These are phyloP conservation scores for Sanghuangporus weigelae DNA, from an alignment of 1,284 basidiomycete genomes.

Conservation along the genomic window DNA sequence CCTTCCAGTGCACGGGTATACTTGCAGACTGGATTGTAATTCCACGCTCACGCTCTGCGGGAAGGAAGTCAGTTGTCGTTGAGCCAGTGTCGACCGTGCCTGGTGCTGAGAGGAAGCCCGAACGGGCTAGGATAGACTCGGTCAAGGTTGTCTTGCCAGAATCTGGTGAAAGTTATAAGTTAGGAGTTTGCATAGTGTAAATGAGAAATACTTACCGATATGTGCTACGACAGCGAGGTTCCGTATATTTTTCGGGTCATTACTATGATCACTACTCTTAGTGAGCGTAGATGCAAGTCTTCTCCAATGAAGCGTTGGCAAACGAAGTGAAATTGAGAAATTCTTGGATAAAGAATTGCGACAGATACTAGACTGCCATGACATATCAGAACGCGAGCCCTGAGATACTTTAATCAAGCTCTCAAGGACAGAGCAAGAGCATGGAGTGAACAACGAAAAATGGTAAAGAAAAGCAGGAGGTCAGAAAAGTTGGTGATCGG, in stretches of 20 bases:
- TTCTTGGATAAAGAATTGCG: background rate
- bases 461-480: background rate
- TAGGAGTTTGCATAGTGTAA: conserved; percentile 17
- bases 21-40: conserved; percentile 92
- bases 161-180: conserved; percentile 42
- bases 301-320: background rate
- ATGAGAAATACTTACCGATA: conserved; percentile 51
- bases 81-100: conserved; percentile 88
- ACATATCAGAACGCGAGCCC: background rate
- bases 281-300: background rate
- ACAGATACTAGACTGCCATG: background rate
- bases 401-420: background rate
- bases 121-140: conserved; percentile 78
- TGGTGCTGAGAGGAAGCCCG: conserved; percentile 65
- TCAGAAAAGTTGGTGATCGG: background rate
- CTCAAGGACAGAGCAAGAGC: background rate
- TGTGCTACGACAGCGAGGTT: conserved; percentile 84
- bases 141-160: conserved; percentile 90
- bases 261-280: conserved; percentile 7
- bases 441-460: background rate
- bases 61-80: conserved; percentile 87
- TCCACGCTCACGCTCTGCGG: conserved; percentile 83
- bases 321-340: background rate
- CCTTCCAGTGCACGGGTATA: conserved; percentile 85
- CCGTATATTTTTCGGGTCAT: conserved; percentile 40